Evolutionary conservation across 2,329 filamentous ascomycete genomes (phyloP), one percentile per base, ranked within the genome.

Genomic region (Exophiala xenobiotica): DNA sequence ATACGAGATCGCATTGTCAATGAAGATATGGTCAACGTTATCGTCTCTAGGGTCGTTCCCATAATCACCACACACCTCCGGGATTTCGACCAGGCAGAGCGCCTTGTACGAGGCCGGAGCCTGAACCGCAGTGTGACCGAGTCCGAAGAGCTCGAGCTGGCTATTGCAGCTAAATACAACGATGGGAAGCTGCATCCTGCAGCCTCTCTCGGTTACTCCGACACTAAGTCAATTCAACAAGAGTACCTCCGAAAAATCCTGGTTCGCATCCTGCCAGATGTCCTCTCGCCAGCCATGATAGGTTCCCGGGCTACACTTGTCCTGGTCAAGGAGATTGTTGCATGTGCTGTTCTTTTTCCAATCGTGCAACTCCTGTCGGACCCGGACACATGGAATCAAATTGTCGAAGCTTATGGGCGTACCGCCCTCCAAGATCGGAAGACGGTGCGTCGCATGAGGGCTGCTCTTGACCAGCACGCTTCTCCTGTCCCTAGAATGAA

Each of bases 331-430:
- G 95, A 99, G 72, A 86, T 99, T 54, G 82, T 96, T n/a, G 79
- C 90, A 18, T 96, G 93, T 68, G 89, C 90, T n/a, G 85, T 99
- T 31, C 74, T 99, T 29, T 85, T 83, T 35, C 93, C 93, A 0
- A 74, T 95, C 18, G 78, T 96, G 65, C 83, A 86, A 62, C 75
- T 90, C 56, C 74, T 99, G 14, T 82, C 88, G 4, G 92, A 99
- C 61, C 91, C 95, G 1, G 95, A 99, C 72, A 95, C 87, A 6
- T 99, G 92, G 92, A 97, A 99, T 64, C 91, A 96, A 68, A 71
- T 96, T 53, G 90, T 97, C 78, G 92, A 97, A 69, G 91, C 86
- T 49, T 90, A 87, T 69, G 85, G 90, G 14, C 85, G 88, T 43
- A 86, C 87, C 20, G 86, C 95, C 74, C 78, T 99, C 35, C 93